Conservation (phyloP, 441 rosid species). For the Adansonia grandidieri region DNA sequence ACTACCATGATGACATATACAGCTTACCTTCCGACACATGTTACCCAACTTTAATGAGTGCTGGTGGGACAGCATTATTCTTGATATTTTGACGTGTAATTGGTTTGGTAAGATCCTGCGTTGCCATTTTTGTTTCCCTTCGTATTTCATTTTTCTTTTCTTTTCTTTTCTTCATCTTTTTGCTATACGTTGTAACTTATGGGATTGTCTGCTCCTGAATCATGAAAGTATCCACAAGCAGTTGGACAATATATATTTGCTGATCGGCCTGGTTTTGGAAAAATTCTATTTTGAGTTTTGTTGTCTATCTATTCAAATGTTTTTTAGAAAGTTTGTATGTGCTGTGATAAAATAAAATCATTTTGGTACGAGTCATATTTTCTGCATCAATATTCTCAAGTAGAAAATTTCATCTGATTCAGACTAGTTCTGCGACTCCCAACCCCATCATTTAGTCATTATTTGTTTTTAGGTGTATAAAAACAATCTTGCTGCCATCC, state of each 20-base stretch:
- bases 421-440: background rate
- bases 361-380: background rate
- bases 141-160: background rate
- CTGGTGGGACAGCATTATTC: slow-evolving; percentile 99
- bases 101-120: slow-evolving; percentile 88
- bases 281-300: background rate
- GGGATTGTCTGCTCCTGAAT: background rate
- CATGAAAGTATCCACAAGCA: background rate
- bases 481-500: background rate
- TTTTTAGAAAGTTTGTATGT: background rate
- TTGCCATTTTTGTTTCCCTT: background rate
- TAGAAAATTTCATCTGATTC: background rate
- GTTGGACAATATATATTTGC: background rate
- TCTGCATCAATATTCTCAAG: background rate
- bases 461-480: background rate
- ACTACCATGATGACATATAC: slow-evolving; percentile 36
- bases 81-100: slow-evolving; percentile 94
- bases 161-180: background rate
- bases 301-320: background rate
- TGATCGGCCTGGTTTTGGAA: background rate
- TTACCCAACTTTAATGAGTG: slow-evolving; percentile 98
- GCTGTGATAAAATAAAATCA: background rate
- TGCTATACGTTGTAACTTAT: slow-evolving; percentile 3
- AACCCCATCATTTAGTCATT: background rate
- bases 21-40: slow-evolving; percentile 98